Evolutionary conservation across 495 filamentous ascomycete species (phyloP).

Genomic region (Annulohypoxylon bovei): DNA sequence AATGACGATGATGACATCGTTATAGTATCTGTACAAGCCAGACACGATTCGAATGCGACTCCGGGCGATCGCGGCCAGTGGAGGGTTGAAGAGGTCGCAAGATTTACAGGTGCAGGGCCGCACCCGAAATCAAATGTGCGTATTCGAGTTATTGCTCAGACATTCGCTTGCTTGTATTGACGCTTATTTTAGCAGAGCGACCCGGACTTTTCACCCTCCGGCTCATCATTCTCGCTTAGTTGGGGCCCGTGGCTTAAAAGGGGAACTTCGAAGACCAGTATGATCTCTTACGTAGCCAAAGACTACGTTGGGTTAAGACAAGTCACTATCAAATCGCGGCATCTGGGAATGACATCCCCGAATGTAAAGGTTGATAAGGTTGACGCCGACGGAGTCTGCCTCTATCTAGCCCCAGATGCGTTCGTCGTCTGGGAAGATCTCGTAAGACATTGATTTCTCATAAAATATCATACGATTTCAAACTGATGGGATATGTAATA

Average conservation of each 20-base stretch:
- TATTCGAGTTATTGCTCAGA: neutral
- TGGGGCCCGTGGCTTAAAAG: slow-evolving; percentile 56
- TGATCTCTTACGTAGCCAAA: slow-evolving; percentile 53
- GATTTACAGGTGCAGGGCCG: slow-evolving; percentile 56
- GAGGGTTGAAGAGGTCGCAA: slow-evolving; percentile 54
- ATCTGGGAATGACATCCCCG: slow-evolving; percentile 37
- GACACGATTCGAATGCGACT: slow-evolving; percentile 29
- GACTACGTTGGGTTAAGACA: slow-evolving; percentile 59
- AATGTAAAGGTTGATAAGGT: slow-evolving; percentile 40
- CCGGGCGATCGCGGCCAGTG: slow-evolving; percentile 47
- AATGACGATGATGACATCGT: slow-evolving; percentile 56
- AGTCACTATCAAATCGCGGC: slow-evolving; percentile 45
- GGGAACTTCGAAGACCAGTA: slow-evolving; percentile 43
- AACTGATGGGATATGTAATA: slow-evolving; percentile 34
- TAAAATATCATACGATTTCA: neutral
- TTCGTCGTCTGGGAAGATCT: slow-evolving; percentile 60
- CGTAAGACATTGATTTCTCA: slow-evolving; percentile 37
- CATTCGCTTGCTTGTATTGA: slow-evolving; percentile 4
- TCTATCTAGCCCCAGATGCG: slow-evolving; percentile 54
- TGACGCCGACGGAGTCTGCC: slow-evolving; percentile 52
- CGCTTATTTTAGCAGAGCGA: slow-evolving; percentile 38
- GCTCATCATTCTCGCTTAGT: slow-evolving; percentile 56
- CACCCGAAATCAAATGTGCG: slow-evolving; percentile 50
- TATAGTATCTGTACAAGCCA: slow-evolving; percentile 52
- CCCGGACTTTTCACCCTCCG: slow-evolving; percentile 52